Evolutionary conservation across 495 filamentous ascomycete species (phyloP).

Genomic region (Annulohypoxylon maeteangense): DNA sequence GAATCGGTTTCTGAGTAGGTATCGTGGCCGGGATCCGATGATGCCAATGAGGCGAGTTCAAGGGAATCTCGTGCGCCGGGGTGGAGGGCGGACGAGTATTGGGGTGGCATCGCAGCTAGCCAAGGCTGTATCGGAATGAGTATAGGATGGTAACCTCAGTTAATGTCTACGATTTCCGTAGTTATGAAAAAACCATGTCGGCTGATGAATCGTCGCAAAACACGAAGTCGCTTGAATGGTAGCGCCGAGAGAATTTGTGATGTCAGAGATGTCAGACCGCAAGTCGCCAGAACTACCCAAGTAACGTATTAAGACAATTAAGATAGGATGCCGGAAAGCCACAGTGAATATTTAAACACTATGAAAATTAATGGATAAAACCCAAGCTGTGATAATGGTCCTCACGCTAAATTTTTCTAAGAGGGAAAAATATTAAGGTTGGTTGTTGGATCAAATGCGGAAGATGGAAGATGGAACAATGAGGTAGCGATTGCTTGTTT

Average conservation of each 20-base stretch:
- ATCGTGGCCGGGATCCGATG: conserved; percentile 71
- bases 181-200: conserved; percentile 37
- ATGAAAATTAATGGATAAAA: conserved; percentile 4
- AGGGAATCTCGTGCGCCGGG: conserved; percentile 82
- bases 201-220: conserved; percentile 21
- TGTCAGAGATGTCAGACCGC: conserved; percentile 21
- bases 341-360: conserved; percentile 24
- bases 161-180: conserved; percentile 26
- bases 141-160: conserved; percentile 15
- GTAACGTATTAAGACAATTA: conserved; percentile 6
- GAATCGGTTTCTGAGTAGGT: conserved; percentile 74
- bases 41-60: conserved; percentile 93
- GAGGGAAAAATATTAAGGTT: conserved; percentile 16
- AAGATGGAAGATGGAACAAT: conserved; percentile 39
- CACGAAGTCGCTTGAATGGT: background rate
- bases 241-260: conserved; percentile 23
- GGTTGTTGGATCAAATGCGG: conserved; percentile 21
- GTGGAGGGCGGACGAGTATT: conserved; percentile 60
- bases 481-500: conserved; percentile 37
- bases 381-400: background rate
- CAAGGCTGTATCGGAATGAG: conserved; percentile 16
- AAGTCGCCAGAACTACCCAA: conserved; percentile 15
- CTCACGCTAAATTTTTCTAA: background rate
- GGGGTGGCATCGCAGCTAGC: conserved; percentile 53
- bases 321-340: background rate